Base-by-base conservation (phyloP, 78 protist genomes). In the Mantamonas sphyraenae region DNA sequence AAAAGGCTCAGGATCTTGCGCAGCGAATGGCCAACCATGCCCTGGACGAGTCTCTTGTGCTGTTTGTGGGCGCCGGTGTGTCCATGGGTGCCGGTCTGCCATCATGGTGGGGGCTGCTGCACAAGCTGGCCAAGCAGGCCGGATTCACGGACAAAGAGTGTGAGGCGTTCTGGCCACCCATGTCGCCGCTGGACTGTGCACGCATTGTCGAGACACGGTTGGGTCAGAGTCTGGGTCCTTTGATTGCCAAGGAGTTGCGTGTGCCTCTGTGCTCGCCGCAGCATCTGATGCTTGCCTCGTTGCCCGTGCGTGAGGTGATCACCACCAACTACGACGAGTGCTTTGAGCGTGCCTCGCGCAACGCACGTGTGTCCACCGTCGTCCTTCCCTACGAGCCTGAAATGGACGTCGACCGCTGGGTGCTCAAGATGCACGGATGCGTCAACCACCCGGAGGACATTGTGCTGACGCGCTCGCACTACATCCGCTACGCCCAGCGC, bases 351-450 rank as follows among this genome's bases (percentile, higher is more conserved):
- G 90, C 90, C 0, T 71, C 72, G 45, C 40, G 26, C 31, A 61
- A 73, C 0, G 73, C 83, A 24, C 67, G 38, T 0, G 37, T 43
- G 4, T 3, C 61, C 66, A 31, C 14, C 74, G 60, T 22, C 56
- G 72, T 74, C 30, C 66, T 74, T 3, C 79, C 71, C 16, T 38
- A 74, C 58, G 56, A 43, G 62, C 28, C 67, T 1, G 69, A 24
- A 28, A 0, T 61, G 2, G 53, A 47, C 56, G 16, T 35, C 39
- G 58, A 43, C 47, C 28, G 60, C 20, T 82, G 82, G 81, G 57
- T 85, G 19, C 66, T 85, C 31, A 85, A 85, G 50, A 31, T 85
- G 55, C 90, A 85, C 50, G 90, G 90, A 12, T 80, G 85, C 64
- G 79, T 72, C 31, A 53, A 47, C 14, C 53, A 72, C 33, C 90